phyloP scores from a whole-genome alignment of 2,329 filamentous ascomycete species.

The Monilinia laxa region DNA sequence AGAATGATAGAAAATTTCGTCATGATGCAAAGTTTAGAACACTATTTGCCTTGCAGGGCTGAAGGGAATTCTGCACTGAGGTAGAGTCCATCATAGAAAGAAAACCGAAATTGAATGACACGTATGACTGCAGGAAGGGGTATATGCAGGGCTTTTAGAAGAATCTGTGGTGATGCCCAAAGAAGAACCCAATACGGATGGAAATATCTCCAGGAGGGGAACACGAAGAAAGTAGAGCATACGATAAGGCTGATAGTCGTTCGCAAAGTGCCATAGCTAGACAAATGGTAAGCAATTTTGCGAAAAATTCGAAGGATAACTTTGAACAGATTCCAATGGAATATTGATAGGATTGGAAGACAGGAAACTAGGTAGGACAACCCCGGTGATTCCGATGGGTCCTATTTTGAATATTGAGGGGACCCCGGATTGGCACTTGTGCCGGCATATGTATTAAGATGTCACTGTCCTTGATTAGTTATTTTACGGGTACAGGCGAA shows the following conservation, averaged over 20 bases:
- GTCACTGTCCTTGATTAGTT: constrained; percentile 2
- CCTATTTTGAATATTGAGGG: not conserved
- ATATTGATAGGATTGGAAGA: not conserved
- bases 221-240: not conserved
- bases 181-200: not conserved
- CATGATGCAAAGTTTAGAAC: not conserved
- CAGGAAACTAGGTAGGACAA: not conserved
- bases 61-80: no score
- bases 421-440: constrained; percentile 6
- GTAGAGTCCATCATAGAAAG: not conserved
- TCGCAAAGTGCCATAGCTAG: constrained; percentile 1
- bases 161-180: not conserved
- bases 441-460: constrained; percentile 4
- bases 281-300: not conserved
- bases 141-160: not conserved
- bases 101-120: not conserved
- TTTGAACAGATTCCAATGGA: not conserved
- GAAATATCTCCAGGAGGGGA: not conserved
- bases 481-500: not conserved
- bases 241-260: not conserved
- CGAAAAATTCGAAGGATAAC: not conserved
- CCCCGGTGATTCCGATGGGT: not conserved
- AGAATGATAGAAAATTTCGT: not conserved
- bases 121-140: not conserved
- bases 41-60: not conserved